Evolutionary conservation across 1,284 basidiomycete genomes (phyloP), one percentile per base, ranked within the genome.

Genomic region (Somion occarium): DNA sequence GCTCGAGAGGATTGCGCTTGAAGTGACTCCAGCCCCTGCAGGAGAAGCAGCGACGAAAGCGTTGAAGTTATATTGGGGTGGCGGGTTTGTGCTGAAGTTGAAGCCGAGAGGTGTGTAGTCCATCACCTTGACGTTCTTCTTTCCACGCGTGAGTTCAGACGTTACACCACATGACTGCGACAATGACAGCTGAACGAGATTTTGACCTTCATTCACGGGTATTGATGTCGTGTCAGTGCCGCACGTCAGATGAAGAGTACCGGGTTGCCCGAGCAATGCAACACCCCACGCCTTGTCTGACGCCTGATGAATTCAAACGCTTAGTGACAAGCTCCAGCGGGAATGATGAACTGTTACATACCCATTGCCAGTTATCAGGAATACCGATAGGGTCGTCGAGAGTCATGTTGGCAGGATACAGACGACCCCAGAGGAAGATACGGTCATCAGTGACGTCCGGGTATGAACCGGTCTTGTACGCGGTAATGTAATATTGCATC

Each of bases 391-490:
- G 34, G 53, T 66, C 65, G 9, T 63, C 56, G 4, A 64, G 61
- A n/a, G 57, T 59, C 3, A 76, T 79, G 27, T 59, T 63, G 38
- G 69, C 69, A n/a, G 76, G 69, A 52, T 78, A 77, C 12, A 79
- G 74, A 44, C 80, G 63, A n/a, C 75, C 73, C 76, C 80, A 85
- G 58, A 83, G 74, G 65, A 79, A 78, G 54, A 86, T 75, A 37
- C 70, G 69, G 61, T 86, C 83, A 58, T 74, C 70, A 4, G 71
- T 72, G 57, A 85, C 75, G 15, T 70, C 47, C 4, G 83, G 83
- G 62, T 80, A 85, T 2, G 61, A 55, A n/a, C 85, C 85, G 3
- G 78, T 80, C 69, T 83, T 83, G 73, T 78, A 86, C 1, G 80
- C 80, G 3, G 71, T 68, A 52, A 81, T 74, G 63, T 86, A 83